Evolutionary conservation across 2,329 filamentous ascomycete genomes (phyloP).

Genomic region (Fusarium drepaniforme): DNA sequence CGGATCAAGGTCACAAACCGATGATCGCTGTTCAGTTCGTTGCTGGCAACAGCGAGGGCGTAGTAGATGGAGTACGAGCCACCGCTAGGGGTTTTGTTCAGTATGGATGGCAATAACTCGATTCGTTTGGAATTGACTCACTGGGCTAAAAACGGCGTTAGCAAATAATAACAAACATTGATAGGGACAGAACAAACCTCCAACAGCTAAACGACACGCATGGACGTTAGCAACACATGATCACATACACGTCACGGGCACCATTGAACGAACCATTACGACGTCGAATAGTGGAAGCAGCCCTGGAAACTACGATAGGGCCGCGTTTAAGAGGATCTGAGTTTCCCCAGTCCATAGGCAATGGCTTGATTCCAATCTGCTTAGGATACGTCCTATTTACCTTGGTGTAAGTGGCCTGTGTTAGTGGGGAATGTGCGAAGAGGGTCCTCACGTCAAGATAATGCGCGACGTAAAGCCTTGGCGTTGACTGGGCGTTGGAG

Average conservation of each 20-base stretch:
- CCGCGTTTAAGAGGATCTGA: conserved; percentile 80
- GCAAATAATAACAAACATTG: conserved; percentile 35
- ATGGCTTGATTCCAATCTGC: conserved; percentile 93
- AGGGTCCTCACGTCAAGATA: conserved; percentile 62
- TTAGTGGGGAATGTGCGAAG: conserved; percentile 3
- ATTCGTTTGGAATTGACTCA: conserved; percentile 26
- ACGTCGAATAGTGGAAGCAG: conserved; percentile 79
- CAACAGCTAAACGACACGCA: conserved; percentile 59
- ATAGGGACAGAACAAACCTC: conserved; percentile 58
- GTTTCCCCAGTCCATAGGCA: conserved; percentile 89
- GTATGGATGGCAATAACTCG: not conserved
- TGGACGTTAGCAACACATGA: conserved; percentile 25
- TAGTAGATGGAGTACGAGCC: conserved; percentile 98
- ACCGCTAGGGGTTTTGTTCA: conserved; percentile 60
- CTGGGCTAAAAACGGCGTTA: conserved; percentile 49
- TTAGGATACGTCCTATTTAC: conserved; percentile 82
- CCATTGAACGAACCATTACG: conserved; percentile 75
- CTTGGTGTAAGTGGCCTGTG: conserved; percentile 17
- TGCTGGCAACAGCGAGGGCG: conserved; percentile 90
- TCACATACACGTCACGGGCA: conserved; percentile 15
- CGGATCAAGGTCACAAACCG: conserved; percentile 55
- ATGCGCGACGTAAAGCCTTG: conserved; percentile 66
- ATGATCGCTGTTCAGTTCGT: conserved; percentile 87
- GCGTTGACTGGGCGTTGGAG: conserved; percentile 50
- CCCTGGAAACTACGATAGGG: conserved; percentile 87